Evolutionary conservation across 129 eudicot genomes (phyloP), one percentile per base, ranked within the genome.

Genomic region (Tagetes patula): DNA sequence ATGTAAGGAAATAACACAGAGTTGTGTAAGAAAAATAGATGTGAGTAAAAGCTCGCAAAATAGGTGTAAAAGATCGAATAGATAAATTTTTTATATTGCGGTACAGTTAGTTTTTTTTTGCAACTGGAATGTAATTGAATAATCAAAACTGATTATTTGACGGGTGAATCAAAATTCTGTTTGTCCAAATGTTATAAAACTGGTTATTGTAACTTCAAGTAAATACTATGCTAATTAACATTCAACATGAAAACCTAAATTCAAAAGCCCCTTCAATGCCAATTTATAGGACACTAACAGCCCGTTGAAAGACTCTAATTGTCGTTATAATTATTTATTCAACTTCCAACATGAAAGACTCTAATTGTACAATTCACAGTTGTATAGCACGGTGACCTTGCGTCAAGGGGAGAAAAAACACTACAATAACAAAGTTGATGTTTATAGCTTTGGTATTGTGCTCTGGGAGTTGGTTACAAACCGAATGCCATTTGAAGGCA

Each of bases 321-420:
- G 1, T 42, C 8, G 27, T 36, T 13, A 20, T 54, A 7, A 65
- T 12, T 6, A 32, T 75, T 40, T 66, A 14, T 12, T 40, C 36
- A 13, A 9, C 3, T 50, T 75, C 34, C 45, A 65, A 32, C 41
- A 10, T 3, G 43, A 31, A 39, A 8, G 10, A 62, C 13, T 49
- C 32, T 71, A 69, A 56, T 69, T 72, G 54, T 69, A 75, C 65
- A 65, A n/a, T 65, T 71, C 86, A 86, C 88, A 94, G 97, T 72
- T 94, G 88, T 94, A 94, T 77, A 94, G 97, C 79, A 94, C 99
- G 0, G 99, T 94, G 78, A 94, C 99, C 3, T 80, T 94, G 77
- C 96, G 99, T 38, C 99, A 86, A 74, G 99, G 99, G 68, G 99
- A 94, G 84, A 94, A 94, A 82, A 94, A 94, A 87, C 99, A 94